Conservation (phyloP, 352 stramenopile species). For the Globisporangium lucens region DNA sequence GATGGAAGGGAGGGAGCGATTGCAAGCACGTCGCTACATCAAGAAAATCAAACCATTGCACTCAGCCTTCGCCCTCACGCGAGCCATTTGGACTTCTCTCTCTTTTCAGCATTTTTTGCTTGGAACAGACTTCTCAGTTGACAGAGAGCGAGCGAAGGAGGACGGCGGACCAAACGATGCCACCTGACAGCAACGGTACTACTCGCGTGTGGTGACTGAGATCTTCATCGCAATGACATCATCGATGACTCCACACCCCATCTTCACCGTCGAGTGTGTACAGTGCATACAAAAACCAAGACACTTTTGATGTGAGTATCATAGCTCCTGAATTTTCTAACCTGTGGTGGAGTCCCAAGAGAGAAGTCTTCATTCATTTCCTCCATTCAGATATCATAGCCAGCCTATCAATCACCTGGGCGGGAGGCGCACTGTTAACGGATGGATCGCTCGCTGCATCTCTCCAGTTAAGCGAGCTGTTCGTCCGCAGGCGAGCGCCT, state of each 20-base stretch:
- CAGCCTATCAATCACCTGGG: background rate
- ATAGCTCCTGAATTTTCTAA: background rate
- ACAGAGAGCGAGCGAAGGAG: background rate
- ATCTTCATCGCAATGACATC: slow-evolving; percentile 1
- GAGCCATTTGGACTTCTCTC: background rate
- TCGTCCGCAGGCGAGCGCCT: background rate
- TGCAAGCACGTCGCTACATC: slow-evolving; percentile 1
- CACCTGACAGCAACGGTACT: background rate
- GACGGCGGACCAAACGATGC: background rate
- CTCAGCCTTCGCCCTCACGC: background rate
- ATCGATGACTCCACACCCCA: background rate
- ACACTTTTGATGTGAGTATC: background rate
- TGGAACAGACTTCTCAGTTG: background rate
- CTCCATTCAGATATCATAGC: background rate
- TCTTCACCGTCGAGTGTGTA: background rate
- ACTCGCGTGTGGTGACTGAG: background rate
- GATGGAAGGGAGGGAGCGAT: background rate
- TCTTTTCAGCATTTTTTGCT: background rate
- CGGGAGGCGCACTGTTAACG: background rate
- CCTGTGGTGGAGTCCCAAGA: background rate
- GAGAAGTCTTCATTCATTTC: background rate
- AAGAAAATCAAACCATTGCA: background rate
- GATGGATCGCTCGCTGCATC: background rate
- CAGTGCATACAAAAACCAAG: background rate
- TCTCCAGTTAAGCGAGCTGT: background rate